phyloP scores from a whole-genome alignment of 2,329 filamentous ascomycete genomes.

The Drechmeria coniospora region DNA sequence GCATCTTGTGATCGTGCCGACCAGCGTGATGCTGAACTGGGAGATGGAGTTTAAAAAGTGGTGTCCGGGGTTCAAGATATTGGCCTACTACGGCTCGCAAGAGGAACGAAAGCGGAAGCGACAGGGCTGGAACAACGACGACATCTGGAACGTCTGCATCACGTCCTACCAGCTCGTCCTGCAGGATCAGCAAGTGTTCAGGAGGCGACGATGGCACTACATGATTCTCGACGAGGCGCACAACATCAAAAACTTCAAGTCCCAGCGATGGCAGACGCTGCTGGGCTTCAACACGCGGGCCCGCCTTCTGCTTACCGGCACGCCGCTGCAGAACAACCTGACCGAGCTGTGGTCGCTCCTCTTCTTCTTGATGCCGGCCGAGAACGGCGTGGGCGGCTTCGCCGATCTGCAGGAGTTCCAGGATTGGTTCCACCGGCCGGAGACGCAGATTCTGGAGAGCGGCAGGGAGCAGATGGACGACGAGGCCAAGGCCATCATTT shows the following conservation, averaged over 20 bases:
- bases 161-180: slow-evolving; percentile 95
- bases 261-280: slow-evolving; percentile 89
- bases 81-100: slow-evolving; percentile 89
- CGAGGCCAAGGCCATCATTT: slow-evolving; percentile 80
- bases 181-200: slow-evolving; percentile 87
- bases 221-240: slow-evolving; percentile 97
- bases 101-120: slow-evolving; percentile 87
- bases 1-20: slow-evolving; percentile 89
- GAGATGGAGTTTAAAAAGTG: slow-evolving; percentile 99
- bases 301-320: slow-evolving; percentile 78
- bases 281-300: slow-evolving; percentile 86
- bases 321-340: slow-evolving; percentile 90
- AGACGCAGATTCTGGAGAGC: slow-evolving; percentile 90
- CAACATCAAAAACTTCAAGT: slow-evolving; percentile 99
- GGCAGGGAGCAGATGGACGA: slow-evolving; percentile 89
- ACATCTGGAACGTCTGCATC: slow-evolving; percentile 93
- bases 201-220: slow-evolving; percentile 88
- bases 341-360: slow-evolving; percentile 94
- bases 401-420: slow-evolving; percentile 93
- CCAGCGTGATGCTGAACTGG: slow-evolving; percentile 98
- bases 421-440: slow-evolving; percentile 87
- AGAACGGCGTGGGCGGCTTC: slow-evolving; percentile 75
- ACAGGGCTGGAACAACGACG: slow-evolving; percentile 82
- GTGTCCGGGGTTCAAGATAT: slow-evolving; percentile 92
- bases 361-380: slow-evolving; percentile 90